A percentile compares a stretch with the other conserved stretches of the same genome.
Evolutionary conservation across 495 filamentous ascomycete species (phyloP).

Genomic region (Alectoria sarmentosa): DNA sequence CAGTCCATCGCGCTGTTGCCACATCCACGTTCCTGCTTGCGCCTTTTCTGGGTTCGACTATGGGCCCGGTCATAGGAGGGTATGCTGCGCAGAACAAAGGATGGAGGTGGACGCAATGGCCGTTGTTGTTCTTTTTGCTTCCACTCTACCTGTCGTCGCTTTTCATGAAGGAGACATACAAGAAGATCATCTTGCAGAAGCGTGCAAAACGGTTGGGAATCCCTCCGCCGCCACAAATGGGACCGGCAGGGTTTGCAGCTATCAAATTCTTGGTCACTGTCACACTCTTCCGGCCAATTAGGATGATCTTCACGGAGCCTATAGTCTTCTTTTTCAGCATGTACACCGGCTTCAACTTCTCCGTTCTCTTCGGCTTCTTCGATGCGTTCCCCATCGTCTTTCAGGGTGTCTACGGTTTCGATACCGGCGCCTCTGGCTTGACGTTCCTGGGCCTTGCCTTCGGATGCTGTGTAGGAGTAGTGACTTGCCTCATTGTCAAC

Average conservation of each 20-base stretch:
- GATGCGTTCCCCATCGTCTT: slow-evolving; percentile 54
- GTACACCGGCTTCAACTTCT: slow-evolving; percentile 58
- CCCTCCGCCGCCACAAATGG: slow-evolving; percentile 30
- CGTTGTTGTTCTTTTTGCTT: slow-evolving; percentile 40
- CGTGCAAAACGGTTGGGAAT: slow-evolving; percentile 41
- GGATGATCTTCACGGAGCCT: slow-evolving; percentile 60
- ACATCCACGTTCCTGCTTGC: slow-evolving; percentile 46
- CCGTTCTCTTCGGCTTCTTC: slow-evolving; percentile 60
- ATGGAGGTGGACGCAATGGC: slow-evolving; percentile 60
- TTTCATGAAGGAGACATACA: slow-evolving; percentile 53
- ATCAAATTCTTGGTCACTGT: slow-evolving; percentile 47
- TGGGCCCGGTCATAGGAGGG: slow-evolving; percentile 57
- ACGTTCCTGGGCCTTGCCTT: slow-evolving; percentile 52
- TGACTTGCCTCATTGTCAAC: slow-evolving; percentile 43
- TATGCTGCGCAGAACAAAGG: slow-evolving; percentile 49
- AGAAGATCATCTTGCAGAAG: slow-evolving; percentile 49
- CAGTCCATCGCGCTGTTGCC: slow-evolving; percentile 38
- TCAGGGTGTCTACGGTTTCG: slow-evolving; percentile 42
- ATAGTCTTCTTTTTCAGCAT: slow-evolving; percentile 55
- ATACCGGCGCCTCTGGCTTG: slow-evolving; percentile 45
- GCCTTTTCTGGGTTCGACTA: slow-evolving; percentile 51
- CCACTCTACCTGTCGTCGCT: slow-evolving; percentile 35
- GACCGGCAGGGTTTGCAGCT: slow-evolving; percentile 31
- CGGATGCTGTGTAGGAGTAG: slow-evolving; percentile 45
- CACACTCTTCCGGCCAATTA: slow-evolving; percentile 51